Percentiles rank a stretch among this genome's conserved stretches.
Evolutionary conservation across 176 grass and related monocot genomes (phyloP).

Genomic region (Paspalum notatum): DNA sequence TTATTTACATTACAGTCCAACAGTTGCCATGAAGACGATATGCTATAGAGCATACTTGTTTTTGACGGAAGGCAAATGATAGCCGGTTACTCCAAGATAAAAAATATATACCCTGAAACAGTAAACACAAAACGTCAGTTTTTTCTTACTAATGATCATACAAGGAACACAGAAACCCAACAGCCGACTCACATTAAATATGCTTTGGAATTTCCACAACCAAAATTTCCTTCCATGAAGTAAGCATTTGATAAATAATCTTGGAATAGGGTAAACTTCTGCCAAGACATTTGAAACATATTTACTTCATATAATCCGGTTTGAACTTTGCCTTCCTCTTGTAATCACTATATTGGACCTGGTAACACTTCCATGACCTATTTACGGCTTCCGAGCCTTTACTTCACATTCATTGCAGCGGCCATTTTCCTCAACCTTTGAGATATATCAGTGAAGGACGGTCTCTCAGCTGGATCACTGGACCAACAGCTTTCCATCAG

Average conservation of each 20-base stretch:
- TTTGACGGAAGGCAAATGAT: constrained; percentile 22
- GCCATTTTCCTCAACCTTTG: constrained; percentile 96
- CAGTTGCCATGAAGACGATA: constrained; percentile 53
- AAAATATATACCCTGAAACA: constrained; percentile 39
- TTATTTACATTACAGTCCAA: constrained; percentile 79
- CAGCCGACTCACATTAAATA: constrained; percentile 34
- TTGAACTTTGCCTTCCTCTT: constrained; percentile 35
- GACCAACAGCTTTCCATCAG: constrained; percentile 94
- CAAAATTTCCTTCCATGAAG: constrained; percentile 9
- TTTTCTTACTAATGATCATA: neutral
- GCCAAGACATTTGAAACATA: constrained; percentile 29
- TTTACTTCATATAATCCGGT: constrained; percentile 30
- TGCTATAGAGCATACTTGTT: constrained; percentile 45
- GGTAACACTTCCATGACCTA: constrained; percentile 30
- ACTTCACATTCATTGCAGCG: constrained; percentile 82
- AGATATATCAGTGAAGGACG: constrained; percentile 94
- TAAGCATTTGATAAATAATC: constrained; percentile 21
- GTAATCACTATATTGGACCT: constrained; percentile 28
- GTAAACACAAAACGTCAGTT: constrained; percentile 21
- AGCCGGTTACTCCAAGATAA: constrained; percentile 30
- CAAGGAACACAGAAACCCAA: neutral
- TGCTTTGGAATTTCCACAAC: constrained; percentile 17
- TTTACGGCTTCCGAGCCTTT: constrained; percentile 28
- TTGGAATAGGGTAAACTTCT: constrained; percentile 37
- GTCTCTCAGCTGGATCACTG: constrained; percentile 72